Evolutionary conservation across 2,329 filamentous ascomycete species (phyloP).

Genomic region (Chaetomium strumarium): DNA sequence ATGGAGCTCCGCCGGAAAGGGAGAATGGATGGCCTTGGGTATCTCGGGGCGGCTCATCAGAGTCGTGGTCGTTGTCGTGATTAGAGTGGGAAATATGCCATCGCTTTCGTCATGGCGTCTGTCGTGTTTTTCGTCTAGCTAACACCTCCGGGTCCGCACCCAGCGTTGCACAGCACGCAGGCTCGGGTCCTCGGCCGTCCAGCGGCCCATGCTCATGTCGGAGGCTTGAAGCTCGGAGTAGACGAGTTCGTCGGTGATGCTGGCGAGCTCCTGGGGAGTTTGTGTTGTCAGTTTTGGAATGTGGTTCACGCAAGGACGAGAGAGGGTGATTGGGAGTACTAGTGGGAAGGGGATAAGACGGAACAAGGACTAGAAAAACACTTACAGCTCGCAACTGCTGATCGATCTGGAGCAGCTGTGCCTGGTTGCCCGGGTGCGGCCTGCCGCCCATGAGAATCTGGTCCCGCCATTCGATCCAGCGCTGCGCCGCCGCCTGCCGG

Average conservation of each 20-base stretch:
- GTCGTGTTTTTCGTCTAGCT: not conserved
- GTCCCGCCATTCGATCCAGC: constrained; percentile 52
- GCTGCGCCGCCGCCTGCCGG: constrained; percentile 53
- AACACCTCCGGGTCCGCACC: constrained; percentile 36
- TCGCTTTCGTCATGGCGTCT: not conserved
- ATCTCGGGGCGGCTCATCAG: not conserved
- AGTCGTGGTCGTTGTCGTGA: not conserved
- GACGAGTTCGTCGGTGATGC: constrained; percentile 53
- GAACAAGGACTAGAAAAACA: constrained; percentile 13
- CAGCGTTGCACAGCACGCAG: constrained; percentile 53
- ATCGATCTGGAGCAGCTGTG: constrained; percentile 49
- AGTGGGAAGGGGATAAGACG: too few relatives aligned
- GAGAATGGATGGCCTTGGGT: not conserved
- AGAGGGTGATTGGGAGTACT: too few relatives aligned
- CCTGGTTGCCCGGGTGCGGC: constrained; percentile 42
- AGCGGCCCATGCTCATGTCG: constrained; percentile 52
- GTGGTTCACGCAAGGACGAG: not conserved
- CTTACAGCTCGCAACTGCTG: constrained; percentile 52
- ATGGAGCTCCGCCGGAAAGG: not conserved
- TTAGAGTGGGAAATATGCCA: not conserved
- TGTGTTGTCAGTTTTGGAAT: not conserved
- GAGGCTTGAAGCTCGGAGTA: constrained; percentile 50
- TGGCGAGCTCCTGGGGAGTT: constrained; percentile 46
- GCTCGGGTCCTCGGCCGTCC: constrained; percentile 57
- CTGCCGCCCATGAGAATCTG: constrained; percentile 47